These are phyloP conservation scores for Candida pseudoviswanathii DNA, from an alignment of 1,139 yeast species.

Conservation along the genomic window DNA sequence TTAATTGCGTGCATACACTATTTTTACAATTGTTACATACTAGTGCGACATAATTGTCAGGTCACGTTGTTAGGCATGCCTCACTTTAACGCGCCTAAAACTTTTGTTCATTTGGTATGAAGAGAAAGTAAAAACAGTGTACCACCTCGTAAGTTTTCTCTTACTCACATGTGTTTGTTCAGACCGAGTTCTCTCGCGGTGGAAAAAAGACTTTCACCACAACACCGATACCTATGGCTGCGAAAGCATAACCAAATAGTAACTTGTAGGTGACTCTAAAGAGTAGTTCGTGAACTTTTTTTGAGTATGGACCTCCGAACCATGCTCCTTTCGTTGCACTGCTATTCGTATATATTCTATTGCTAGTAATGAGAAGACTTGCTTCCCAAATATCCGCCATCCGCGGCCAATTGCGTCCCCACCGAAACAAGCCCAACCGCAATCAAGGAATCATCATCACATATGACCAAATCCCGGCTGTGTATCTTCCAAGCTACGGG, in stretches of 20 bases:
- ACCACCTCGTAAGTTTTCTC: no score
- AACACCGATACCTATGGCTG: background rate
- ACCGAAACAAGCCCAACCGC: background rate
- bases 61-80: no score
- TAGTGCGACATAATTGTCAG: no score
- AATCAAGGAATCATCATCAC: background rate
- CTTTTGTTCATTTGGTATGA: no score
- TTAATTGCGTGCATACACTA: no score
- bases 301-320: background rate
- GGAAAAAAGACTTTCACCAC: background rate
- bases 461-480: conserved; percentile 6
- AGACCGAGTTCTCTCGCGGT: no score
- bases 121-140: no score
- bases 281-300: no score
- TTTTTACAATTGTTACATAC: no score
- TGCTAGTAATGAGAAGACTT: conserved; percentile 1
- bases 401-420: background rate
- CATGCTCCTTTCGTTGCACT: background rate
- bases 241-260: background rate
- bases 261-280: no score
- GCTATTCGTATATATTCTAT: background rate
- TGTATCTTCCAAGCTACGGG: conserved; percentile 3
- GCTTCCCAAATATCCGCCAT: conserved; percentile 2
- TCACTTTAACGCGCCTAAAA: no score
- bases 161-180: no score